Conservation (phyloP, 306 rosid genomes). For the Oxytropis ochrocephala region DNA sequence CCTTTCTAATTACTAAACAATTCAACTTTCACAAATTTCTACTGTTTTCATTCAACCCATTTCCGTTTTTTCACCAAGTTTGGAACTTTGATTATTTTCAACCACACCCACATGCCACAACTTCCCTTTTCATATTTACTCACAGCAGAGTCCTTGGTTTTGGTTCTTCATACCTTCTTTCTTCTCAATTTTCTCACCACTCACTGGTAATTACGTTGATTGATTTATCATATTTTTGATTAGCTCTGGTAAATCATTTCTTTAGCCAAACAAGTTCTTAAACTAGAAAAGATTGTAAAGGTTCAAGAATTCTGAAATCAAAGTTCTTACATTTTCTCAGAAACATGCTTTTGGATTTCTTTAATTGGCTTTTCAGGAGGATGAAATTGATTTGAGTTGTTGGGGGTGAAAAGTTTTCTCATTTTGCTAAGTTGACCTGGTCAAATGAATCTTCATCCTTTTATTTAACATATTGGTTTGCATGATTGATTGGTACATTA, state of each 20-base stretch:
- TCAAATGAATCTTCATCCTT: slow-evolving; percentile 13
- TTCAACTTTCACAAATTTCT: slow-evolving; percentile 6
- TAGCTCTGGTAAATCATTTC: too few species aligned
- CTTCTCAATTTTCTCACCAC: slow-evolving; percentile 7
- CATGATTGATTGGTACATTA: slow-evolving; percentile 21
- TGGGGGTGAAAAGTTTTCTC: not conserved
- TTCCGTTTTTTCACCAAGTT: slow-evolving; percentile 15
- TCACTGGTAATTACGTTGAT: slow-evolving; percentile 26
- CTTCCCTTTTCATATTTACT: not conserved
- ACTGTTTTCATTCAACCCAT: slow-evolving; percentile 18
- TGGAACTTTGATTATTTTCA: slow-evolving; percentile 24
- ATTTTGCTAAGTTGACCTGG: slow-evolving; percentile 13
- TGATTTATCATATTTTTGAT: not conserved
- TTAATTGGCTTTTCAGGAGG: slow-evolving; percentile 10
- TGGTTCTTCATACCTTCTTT: not conserved
- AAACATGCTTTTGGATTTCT: slow-evolving; percentile 11
- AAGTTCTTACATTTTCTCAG: slow-evolving; percentile 5
- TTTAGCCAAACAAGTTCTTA: too few species aligned
- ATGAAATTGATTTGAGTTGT: slow-evolving; percentile 10
- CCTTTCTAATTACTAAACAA: slow-evolving; percentile 12
- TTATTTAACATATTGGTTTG: not conserved
- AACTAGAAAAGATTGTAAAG: not conserved
- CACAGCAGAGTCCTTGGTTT: not conserved
- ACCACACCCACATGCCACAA: slow-evolving; percentile 23
- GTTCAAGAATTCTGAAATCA: not conserved